These are phyloP conservation scores for Trichoderma cornu-damae DNA, from an alignment of 2,329 filamentous ascomycete species.

Conservation along the genomic window DNA sequence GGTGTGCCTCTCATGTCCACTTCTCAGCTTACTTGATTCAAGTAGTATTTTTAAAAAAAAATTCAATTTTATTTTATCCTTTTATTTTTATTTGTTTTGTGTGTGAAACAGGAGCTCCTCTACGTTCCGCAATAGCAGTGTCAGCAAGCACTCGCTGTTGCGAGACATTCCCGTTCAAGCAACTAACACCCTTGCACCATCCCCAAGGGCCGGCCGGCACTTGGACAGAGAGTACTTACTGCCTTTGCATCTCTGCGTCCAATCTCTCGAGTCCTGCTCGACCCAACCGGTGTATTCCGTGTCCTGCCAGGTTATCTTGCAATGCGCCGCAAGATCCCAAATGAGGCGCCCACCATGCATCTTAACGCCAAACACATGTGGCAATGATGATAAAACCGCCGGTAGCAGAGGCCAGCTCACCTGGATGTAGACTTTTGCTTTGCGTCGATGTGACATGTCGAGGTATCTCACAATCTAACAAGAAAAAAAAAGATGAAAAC, in stretches of 20 bases:
- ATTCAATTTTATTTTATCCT: too few species aligned
- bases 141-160: not conserved
- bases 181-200: not conserved
- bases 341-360: too few species aligned
- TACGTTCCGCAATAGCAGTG: not conserved
- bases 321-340: too few species aligned
- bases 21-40: not conserved
- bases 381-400: not conserved
- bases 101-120: not conserved
- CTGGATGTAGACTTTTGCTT: not conserved
- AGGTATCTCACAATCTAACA: not conserved
- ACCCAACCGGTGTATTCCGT: too few species aligned
- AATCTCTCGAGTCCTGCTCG: not conserved
- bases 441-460: not conserved
- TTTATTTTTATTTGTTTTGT: not conserved
- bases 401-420: slow-evolving; percentile 9
- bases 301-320: too few species aligned
- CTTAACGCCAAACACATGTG: not conserved
- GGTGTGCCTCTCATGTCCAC: slow-evolving; percentile 7
- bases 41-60: too few species aligned
- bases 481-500: not conserved
- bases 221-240: too few species aligned
- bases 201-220: not conserved
- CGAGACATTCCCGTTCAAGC: not conserved
- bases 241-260: not conserved